A percentile compares a stretch with the other conserved stretches of the same genome.
Evolutionary conservation across 495 filamentous ascomycete genomes (phyloP).

Genomic region (Talaromyces thailandensis): DNA sequence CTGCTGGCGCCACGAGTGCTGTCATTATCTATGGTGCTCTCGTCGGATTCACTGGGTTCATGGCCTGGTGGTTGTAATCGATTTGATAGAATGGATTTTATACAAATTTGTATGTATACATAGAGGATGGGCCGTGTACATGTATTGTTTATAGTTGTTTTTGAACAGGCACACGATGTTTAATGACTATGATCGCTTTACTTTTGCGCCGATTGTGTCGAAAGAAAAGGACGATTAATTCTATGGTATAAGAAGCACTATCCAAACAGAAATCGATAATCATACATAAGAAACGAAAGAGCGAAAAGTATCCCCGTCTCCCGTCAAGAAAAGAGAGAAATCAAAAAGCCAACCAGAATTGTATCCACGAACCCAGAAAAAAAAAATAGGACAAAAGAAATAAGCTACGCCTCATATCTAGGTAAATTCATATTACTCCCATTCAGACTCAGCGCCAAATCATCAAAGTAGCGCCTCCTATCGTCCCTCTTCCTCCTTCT

Average conservation of each 20-base stretch:
- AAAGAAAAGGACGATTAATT: not conserved
- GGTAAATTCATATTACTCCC: not conserved
- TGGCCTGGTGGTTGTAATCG: conserved; percentile 10
- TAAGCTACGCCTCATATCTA: not conserved
- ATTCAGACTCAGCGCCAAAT: not conserved
- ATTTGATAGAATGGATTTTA: not conserved
- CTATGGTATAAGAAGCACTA: not conserved
- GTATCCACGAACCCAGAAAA: not conserved
- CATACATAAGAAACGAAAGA: conserved; percentile 1
- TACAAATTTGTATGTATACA: not conserved
- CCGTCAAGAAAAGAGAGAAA: not conserved
- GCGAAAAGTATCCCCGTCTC: not conserved
- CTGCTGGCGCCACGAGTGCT: conserved; percentile 3
- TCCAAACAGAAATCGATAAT: not conserved
- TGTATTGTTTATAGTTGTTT: not conserved
- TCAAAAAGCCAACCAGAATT: not conserved
- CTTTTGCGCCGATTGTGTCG: no score
- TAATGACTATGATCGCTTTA: not conserved
- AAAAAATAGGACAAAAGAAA: not conserved
- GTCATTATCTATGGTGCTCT: conserved; percentile 2
- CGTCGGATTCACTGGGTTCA: conserved; percentile 7
- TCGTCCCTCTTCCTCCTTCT: not conserved
- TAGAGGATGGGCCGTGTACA: not conserved
- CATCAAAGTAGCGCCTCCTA: not conserved
- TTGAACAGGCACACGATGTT: not conserved